phyloP scores from a whole-genome alignment of 2,329 filamentous ascomycete species.

The Colletotrichum caudatum region DNA sequence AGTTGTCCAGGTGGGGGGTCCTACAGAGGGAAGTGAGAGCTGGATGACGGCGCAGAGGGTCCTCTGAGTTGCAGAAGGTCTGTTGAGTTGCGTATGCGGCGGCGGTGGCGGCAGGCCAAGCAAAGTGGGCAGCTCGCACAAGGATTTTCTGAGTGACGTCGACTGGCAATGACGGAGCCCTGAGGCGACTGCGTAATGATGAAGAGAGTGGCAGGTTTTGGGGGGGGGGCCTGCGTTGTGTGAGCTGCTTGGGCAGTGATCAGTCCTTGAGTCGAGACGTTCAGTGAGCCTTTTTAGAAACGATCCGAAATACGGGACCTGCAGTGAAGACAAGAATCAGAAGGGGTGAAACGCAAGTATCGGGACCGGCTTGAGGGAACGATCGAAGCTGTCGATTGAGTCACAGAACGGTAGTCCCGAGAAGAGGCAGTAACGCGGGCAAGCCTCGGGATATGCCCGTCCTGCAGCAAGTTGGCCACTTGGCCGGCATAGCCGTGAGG shows the following conservation, averaged over 20 bases:
- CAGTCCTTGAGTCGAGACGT: not conserved
- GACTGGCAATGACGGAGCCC: conserved; percentile 17
- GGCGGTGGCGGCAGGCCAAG: conserved; percentile 12
- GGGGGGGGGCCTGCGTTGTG: conserved; percentile 24
- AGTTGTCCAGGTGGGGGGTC: conserved; percentile 19
- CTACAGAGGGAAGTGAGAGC: conserved; percentile 28
- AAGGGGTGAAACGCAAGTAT: not conserved
- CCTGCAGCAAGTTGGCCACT: conserved; percentile 20
- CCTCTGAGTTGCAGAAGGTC: conserved; percentile 22
- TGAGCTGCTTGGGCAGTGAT: conserved; percentile 21
- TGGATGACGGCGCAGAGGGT: conserved; percentile 24
- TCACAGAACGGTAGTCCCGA: conserved; percentile 22
- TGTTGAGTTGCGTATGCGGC: conserved; percentile 25
- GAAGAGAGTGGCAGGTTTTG: conserved; percentile 33
- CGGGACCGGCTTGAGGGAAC: conserved; percentile 1
- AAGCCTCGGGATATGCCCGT: conserved; percentile 6
- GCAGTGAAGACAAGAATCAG: not conserved
- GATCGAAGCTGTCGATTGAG: conserved; percentile 29
- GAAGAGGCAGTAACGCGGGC: conserved; percentile 15
- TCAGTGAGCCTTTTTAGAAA: not conserved
- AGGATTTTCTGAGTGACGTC: conserved; percentile 38
- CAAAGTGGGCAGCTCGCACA: conserved; percentile 27
- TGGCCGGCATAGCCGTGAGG: conserved; percentile 26
- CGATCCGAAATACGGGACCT: conserved; percentile 4
- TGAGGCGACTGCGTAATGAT: conserved; percentile 19